Conservation (phyloP, 306 rosid species). For the Castanospermum australe region DNA sequence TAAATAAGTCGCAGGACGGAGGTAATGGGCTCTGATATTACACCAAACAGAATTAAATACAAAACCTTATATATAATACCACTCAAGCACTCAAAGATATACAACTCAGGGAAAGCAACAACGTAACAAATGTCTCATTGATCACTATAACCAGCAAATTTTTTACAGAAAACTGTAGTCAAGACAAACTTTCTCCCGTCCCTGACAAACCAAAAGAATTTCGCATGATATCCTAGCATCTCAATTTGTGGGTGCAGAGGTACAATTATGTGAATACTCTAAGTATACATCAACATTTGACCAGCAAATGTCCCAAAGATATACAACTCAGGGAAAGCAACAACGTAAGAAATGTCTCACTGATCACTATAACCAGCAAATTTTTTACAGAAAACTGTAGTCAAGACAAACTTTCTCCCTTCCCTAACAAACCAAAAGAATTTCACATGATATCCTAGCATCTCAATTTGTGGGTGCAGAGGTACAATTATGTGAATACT, state of each 20-base stretch:
- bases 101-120: not conserved
- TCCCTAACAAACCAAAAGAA: not conserved
- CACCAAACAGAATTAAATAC: not conserved
- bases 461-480: not conserved
- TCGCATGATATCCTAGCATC: constrained; percentile 1
- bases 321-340: not conserved
- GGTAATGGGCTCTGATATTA: not conserved
- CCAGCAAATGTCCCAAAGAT: too few relatives aligned
- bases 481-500: not conserved
- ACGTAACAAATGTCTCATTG: not conserved
- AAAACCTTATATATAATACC: not conserved
- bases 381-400: constrained; percentile 1
- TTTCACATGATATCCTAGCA: not conserved
- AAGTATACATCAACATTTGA: not conserved
- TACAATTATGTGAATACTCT: not conserved
- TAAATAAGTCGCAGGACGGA: not conserved
- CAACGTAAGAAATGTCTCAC: not conserved
- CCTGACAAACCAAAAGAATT: not conserved
- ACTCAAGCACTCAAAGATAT: not conserved
- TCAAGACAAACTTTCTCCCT: not conserved
- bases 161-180: not conserved
- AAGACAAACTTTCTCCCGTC: not conserved
- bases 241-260: not conserved
- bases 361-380: not conserved
- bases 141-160: not conserved